Conservation (phyloP, 352 stramenopile genomes). For the Aphanomyces astaci region DNA sequence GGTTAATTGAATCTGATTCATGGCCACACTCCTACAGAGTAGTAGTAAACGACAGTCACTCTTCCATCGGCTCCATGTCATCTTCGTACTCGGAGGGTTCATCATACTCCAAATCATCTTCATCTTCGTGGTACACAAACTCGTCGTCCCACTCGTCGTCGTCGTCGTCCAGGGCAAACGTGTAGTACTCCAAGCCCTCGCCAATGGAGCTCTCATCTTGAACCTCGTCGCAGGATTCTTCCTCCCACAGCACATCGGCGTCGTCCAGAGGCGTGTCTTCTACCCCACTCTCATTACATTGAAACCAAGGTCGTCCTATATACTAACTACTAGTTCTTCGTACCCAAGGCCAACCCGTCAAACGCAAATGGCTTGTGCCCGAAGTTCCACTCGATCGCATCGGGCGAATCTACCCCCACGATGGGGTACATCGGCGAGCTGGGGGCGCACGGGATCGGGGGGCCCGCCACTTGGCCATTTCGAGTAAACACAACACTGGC, state of each 20-base stretch:
- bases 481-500: constrained; percentile 61
- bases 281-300: too few relatives aligned
- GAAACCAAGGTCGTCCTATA: too few relatives aligned
- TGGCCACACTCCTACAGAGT: too few relatives aligned
- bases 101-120: not conserved
- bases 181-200: not conserved
- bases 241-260: too few relatives aligned
- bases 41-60: too few relatives aligned
- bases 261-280: too few relatives aligned
- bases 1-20: too few relatives aligned
- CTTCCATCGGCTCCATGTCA: not conserved
- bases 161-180: too few relatives aligned
- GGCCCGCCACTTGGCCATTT: constrained; percentile 30
- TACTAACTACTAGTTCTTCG: too few relatives aligned
- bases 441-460: not conserved
- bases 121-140: not conserved
- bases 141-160: not conserved
- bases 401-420: constrained; percentile 68
- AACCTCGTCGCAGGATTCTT: not conserved
- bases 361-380: constrained; percentile 56
- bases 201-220: not conserved
- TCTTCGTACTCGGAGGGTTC: too few relatives aligned
- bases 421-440: constrained; percentile 49
- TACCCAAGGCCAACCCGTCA: not conserved
- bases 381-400: constrained; percentile 76